Conservation (phyloP, 2,329 filamentous ascomycete species). For the Diaporthe longicolla region DNA sequence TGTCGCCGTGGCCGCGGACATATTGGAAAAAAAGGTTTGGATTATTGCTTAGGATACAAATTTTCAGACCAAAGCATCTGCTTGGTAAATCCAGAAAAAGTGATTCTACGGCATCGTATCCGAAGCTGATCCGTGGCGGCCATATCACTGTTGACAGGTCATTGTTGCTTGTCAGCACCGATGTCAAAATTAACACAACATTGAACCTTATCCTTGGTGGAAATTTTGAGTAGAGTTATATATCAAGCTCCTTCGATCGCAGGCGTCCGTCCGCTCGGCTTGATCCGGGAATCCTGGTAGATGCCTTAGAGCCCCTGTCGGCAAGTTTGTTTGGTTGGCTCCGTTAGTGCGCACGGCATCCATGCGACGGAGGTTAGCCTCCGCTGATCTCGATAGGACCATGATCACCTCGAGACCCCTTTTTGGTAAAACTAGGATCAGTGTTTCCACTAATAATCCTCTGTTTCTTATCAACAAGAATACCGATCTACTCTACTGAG, state of each 20-base stretch:
- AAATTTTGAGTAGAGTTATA: not conserved
- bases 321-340: slow-evolving; percentile 10
- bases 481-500: fast-evolving
- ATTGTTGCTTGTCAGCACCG: not conserved
- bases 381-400: not conserved
- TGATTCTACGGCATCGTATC: not conserved
- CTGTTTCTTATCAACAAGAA: no score
- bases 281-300: not conserved
- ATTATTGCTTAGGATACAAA: no score
- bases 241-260: not conserved
- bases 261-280: not conserved
- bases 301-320: not conserved
- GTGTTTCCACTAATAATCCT: no score
- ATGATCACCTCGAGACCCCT: not conserved
- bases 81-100: not conserved
- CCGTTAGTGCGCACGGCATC: slow-evolving; percentile 29
- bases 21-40: no score
- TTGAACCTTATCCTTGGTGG: slow-evolving; percentile 9
- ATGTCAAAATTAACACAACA: not conserved
- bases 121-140: no score
- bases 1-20: no score
- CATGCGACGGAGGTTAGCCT: slow-evolving; percentile 22
- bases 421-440: not conserved
- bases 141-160: not conserved
- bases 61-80: no score